Evolutionary conservation across 768 basidiomycete genomes (phyloP), one percentile per base, ranked within the genome.

Genomic region (Arthromyces matolae): DNA sequence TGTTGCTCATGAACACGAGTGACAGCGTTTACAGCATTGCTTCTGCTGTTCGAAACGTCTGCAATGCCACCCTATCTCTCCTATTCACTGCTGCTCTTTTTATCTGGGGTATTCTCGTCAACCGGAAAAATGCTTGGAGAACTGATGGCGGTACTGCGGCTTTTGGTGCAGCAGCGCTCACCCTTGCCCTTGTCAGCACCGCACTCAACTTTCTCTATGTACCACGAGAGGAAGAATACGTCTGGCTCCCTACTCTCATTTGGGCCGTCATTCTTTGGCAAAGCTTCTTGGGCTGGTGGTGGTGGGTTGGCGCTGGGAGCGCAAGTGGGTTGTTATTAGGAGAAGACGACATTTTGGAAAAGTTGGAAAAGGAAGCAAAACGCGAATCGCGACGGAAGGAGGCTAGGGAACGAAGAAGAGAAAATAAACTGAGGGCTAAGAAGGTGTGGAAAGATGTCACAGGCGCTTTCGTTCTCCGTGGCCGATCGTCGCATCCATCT

Each of bases 261-360:
- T 94, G 92, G 83, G 84, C 88, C 7, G 83, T 96, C 42, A 81
- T 97, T 9, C 78, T 98, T 16, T 99, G 96, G 96, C 96, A 99
- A 73, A 91, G 83, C 65, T 95, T 94, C 67, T 67, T 96, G 18
- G 93, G 90, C 0, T 97, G 92, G 91, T 97, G 93, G 93, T 97
- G 93, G 93, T 97, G 93, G 93, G 92, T 93, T 12, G 93, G 93
- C n/a, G 82, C 87, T 2, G 88, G 92, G 5, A 90, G 87, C 74
- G 89, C 85, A 8, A 76, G 84, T 23, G 68, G 69, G 5, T 53
- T 45, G 12, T 8, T 72, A 27, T 78, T 57, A 24, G 61, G 62
- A n/a, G 63, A 68, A 25, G 68, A 69, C 8, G 85, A 86, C 53
- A 73, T 89, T 40, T 83, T 88, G 57, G 84, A 89, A 47, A 73